Conservation (phyloP, 176 grass and related monocot genomes). For the Metroxylon sagu region DNA sequence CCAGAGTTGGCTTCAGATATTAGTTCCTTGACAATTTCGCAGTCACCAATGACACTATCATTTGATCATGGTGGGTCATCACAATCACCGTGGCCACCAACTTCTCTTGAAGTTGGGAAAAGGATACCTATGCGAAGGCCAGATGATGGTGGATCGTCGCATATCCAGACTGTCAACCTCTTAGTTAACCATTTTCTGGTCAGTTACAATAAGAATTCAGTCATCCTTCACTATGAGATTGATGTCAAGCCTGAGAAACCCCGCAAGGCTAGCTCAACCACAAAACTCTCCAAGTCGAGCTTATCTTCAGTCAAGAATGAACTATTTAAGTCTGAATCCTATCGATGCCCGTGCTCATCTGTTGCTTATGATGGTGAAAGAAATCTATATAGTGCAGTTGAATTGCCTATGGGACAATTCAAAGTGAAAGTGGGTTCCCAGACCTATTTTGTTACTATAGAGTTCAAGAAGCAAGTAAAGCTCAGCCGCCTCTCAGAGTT, state of each 20-base stretch:
- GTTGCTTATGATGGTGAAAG: constrained; percentile 50
- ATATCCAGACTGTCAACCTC: constrained; percentile 13
- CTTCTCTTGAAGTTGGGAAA: too few relatives aligned
- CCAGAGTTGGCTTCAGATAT: too few relatives aligned
- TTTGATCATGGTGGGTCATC: too few relatives aligned
- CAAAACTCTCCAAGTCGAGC: constrained; percentile 34
- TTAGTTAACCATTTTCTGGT: constrained; percentile 46
- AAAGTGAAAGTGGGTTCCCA: constrained; percentile 23
- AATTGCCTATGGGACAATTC: constrained; percentile 32
- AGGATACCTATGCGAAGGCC: constrained; percentile 34
- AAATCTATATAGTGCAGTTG: constrained; percentile 35
- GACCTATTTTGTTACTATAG: constrained; percentile 33
- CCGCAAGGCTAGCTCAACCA: constrained; percentile 13
- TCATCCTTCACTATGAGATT: constrained; percentile 47
- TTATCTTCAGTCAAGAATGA: constrained; percentile 43
- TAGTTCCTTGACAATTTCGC: too few relatives aligned
- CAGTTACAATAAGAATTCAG: constrained; percentile 24
- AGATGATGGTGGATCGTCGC: constrained; percentile 31
- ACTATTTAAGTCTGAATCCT: constrained; percentile 28
- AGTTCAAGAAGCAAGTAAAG: constrained; percentile 38
- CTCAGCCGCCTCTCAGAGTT: constrained; percentile 35
- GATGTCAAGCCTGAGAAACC: constrained; percentile 28
- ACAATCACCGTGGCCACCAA: too few relatives aligned
- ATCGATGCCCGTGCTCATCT: constrained; percentile 7
- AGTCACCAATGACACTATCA: too few relatives aligned